These are phyloP conservation scores for Diaporthe sp. DNA, from an alignment of 2,329 filamentous ascomycete genomes.

Conservation along the genomic window DNA sequence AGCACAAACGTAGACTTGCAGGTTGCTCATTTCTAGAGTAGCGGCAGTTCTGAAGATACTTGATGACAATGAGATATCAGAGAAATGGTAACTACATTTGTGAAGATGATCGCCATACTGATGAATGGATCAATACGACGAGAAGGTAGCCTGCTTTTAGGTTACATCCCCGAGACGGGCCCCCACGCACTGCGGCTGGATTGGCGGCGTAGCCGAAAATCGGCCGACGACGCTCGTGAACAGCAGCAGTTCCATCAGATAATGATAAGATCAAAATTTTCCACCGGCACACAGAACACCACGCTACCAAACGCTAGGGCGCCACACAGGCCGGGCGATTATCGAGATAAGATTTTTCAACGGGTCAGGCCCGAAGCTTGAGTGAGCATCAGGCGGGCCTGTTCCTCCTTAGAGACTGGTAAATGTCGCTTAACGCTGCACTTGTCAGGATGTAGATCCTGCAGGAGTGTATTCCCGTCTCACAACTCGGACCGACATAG, in stretches of 20 bases:
- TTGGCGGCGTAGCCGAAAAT: not conserved
- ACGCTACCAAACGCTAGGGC: conserved; percentile 8
- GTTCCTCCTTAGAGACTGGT: conserved; percentile 8
- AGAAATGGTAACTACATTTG: not conserved
- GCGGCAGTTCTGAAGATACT: no score
- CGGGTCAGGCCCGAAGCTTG: conserved; percentile 7
- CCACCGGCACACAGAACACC: not conserved
- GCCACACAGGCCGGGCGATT: conserved; percentile 5
- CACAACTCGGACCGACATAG: conserved; percentile 7
- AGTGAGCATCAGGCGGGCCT: not conserved
- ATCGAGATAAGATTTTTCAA: conserved; percentile 24
- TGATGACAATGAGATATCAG: not conserved
- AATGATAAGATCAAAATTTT: conserved; percentile 13
- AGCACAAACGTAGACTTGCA: not conserved
- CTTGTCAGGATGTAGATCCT: conserved; percentile 11
- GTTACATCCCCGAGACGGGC: not conserved
- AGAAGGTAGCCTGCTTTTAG: not conserved
- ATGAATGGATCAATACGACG: not conserved
- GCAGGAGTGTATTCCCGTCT: not conserved
- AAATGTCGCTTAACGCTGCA: conserved; percentile 10
- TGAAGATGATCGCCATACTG: not conserved
- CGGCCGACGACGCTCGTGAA: not conserved
- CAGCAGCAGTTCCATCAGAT: not conserved
- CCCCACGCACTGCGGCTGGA: not conserved
- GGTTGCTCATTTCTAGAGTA: not conserved